Base-by-base conservation (phyloP, 257 asterid genomes). In the Ilex asprella region DNA sequence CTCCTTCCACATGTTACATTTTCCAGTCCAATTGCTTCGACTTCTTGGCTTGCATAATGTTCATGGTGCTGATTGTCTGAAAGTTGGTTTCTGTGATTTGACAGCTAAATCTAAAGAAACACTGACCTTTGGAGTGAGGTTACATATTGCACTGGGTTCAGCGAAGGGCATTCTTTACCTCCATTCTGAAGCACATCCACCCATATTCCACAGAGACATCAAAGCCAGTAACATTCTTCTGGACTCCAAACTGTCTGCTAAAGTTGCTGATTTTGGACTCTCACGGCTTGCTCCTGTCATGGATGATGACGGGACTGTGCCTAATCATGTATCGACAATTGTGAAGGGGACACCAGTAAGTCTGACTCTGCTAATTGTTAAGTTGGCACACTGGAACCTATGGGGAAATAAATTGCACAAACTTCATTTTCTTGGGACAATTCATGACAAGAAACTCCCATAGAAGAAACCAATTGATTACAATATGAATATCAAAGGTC, bases 271-370 rank as follows among this genome's bases (percentile, higher is more conserved):
- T 68, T 90, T 90, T 69, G 97, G 97, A 70, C 84, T 90, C 67
- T 90, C 97, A 63, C 81, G 92, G 73, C 95, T 90, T 61, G 97
- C 94, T 10, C 95, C 95, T n/a, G 76, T 78, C 5, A 64, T 76
- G 27, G 88, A 78, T 71, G 81, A 67, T 35, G 75, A 78, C 58
- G 95, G 95, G 62, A 69, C 30, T 60, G 55, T 79, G 41, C 63
- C 80, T 29, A 66, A 81, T 57, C 88, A 87, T 60, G 70, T 90
- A 14, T 90, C 95, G 57, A 90, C 97, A 53, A 76, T 75, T 27
- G 97, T 89, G 43, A 87, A 85, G 82, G 97, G 97, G 70, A 89
- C 97, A 59, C 95, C 97, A 3, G 97, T 89, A 81, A 79, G 86
- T 74, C n/a, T 21, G 46, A 30, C 30, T 50, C 44, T 10, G 10